A percentile compares a stretch with the other conserved stretches of the same genome.
These are phyloP conservation scores for Arthromyces matolae DNA, from an alignment of 768 basidiomycete genomes.

Conservation along the genomic window DNA sequence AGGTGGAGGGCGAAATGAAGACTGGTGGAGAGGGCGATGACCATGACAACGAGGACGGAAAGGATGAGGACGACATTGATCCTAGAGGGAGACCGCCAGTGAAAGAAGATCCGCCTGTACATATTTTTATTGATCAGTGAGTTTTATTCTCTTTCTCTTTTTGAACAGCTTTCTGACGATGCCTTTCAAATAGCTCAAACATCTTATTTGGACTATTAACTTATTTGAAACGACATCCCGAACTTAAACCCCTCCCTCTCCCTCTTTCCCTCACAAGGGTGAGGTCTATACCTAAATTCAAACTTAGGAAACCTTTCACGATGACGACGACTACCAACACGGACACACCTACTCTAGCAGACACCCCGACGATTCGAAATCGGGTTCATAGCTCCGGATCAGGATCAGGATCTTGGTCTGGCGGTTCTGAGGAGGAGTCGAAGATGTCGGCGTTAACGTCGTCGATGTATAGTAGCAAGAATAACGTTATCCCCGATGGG, in stretches of 20 bases:
- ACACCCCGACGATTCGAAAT: background rate
- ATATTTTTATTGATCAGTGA: conserved; percentile 62
- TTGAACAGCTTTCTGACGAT: conserved; percentile 7
- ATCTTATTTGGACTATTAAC: conserved; percentile 82
- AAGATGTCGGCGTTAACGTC: no score
- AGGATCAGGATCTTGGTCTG: background rate
- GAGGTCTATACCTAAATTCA: background rate
- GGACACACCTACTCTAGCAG: no score
- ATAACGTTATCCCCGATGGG: no score
- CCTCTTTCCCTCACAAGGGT: no score
- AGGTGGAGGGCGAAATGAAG: no score
- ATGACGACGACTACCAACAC: no score
- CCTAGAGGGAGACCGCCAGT: conserved; percentile 31
- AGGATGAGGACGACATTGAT: conserved; percentile 31
- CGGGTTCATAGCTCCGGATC: no score
- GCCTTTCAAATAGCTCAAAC: conserved; percentile 57
- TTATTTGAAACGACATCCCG: conserved; percentile 54
- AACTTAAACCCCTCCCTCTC: conserved; percentile 15
- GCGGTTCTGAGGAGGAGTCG: no score
- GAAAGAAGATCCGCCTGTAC: conserved; percentile 33
- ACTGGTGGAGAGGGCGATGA: no score
- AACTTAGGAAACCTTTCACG: no score
- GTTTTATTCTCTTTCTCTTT: conserved; percentile 37
- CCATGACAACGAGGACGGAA: conserved; percentile 5
- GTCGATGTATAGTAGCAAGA: no score